Percentiles rank a stretch among this genome's conserved stretches.
phyloP scores from a whole-genome alignment of 2,329 filamentous ascomycete genomes.

The Hymenoscyphus occultus region DNA sequence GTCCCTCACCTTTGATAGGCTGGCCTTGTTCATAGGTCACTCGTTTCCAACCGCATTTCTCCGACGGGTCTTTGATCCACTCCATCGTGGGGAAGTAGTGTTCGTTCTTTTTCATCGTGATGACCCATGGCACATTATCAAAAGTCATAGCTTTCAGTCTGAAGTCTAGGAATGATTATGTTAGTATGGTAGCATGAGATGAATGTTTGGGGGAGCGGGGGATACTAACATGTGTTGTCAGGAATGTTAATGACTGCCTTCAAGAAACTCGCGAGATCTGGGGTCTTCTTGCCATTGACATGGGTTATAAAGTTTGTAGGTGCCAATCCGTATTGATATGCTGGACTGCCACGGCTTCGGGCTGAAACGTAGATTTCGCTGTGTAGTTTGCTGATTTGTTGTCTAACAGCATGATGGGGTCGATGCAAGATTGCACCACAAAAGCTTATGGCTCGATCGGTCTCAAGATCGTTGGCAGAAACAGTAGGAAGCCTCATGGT shows the following conservation, averaged over 20 bases:
- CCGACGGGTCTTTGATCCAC: slow-evolving; percentile 61
- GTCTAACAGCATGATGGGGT: slow-evolving; percentile 91
- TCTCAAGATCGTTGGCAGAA: slow-evolving; percentile 86
- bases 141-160: slow-evolving; percentile 96
- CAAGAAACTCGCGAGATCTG: slow-evolving; percentile 77
- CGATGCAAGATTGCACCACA: slow-evolving; percentile 91
- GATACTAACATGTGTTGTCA: slow-evolving; percentile 78
- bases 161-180: slow-evolving; percentile 61
- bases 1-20: slow-evolving; percentile 51
- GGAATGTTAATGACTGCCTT: slow-evolving; percentile 80
- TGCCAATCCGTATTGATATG: slow-evolving; percentile 87
- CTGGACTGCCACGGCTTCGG: slow-evolving; percentile 75
- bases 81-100: slow-evolving; percentile 81
- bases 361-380: slow-evolving; percentile 96
- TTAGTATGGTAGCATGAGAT: slow-evolving; percentile 14
- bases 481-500: slow-evolving; percentile 78
- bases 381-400: slow-evolving; percentile 95
- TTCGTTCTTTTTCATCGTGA: slow-evolving; percentile 99
- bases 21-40: slow-evolving; percentile 59
- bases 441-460: slow-evolving; percentile 86
- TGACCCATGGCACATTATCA: slow-evolving; percentile 98
- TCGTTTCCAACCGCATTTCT: slow-evolving; percentile 60
- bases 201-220: not conserved
- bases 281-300: slow-evolving; percentile 85
- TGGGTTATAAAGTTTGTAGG: slow-evolving; percentile 98